Base-by-base conservation (phyloP, 345 rosid species). In the Toxicodendron radicans region DNA sequence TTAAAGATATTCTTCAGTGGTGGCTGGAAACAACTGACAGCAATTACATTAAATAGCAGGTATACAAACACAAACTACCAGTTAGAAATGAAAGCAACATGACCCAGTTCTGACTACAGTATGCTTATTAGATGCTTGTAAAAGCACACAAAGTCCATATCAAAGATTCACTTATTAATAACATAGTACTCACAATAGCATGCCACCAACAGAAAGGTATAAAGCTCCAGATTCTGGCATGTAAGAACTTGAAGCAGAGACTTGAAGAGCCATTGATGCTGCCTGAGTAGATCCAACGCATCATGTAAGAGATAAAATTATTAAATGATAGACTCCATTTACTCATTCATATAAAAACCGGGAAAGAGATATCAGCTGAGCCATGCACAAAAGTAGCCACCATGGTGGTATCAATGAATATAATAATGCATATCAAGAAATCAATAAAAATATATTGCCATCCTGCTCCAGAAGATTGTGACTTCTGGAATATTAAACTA, bases 161-260 rank as follows among this genome's bases (percentile, higher is more conserved):
- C 11, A 60, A 7, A 74, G 23, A 65, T 75, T 51, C 64, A 10
- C 4, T 20, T 17, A 7, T 35, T 27, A 74, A 20, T 61, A 74
- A 20, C 58, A 20, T 64, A 71, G 45, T 45, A 84, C 98, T 91
- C 82, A 95, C 99, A 83, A 76, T 49, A 93, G 79, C 86, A 91
- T 93, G 87, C 96, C 91, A 62, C 99, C 97, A 23, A 95, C 94
- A 53, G 99, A 90, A 63, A 93, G 80, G 88, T 86, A 91, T 45
- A 87, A 21, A 10, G 87, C 85, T 66, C 78, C 68, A 74, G 88
- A 80, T 75, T 79, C 83, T 45, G 84, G 56, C 27, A 79, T 35
- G 75, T 75, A 82, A 12, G 86, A 74, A 82, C 86, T 87, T 73
- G 97, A 85, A 3, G 92, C 95, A 71, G 85, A 71, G 57, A 87